Evolutionary conservation across 2,329 filamentous ascomycete species (phyloP).

Genomic region (Xylaria sp.): DNA sequence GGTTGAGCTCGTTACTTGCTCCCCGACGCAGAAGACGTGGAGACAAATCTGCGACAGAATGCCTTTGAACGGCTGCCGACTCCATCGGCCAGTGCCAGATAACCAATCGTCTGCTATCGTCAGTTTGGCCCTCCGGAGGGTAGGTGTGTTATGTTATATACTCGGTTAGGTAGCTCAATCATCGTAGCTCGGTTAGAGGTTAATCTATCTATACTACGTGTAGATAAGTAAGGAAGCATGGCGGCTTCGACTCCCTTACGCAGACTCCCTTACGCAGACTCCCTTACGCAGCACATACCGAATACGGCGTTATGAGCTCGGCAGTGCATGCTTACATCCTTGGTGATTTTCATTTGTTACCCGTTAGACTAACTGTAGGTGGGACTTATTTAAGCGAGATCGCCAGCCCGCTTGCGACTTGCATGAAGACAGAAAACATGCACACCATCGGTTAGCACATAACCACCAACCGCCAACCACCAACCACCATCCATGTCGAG

Average conservation of each 20-base stretch:
- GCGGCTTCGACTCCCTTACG: not conserved
- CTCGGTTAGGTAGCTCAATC: not conserved
- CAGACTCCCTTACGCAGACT: not conserved
- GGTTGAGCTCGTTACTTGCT: not conserved
- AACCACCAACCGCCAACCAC: too few species aligned
- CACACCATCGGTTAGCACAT: slow-evolving; percentile 12
- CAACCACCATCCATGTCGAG: not conserved
- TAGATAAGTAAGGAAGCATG: not conserved
- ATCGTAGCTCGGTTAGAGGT: slow-evolving; percentile 26
- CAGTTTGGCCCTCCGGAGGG: not conserved
- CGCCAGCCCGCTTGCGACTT: slow-evolving; percentile 25
- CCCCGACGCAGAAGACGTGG: not conserved
- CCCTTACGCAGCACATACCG: slow-evolving; percentile 9
- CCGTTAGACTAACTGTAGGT: not conserved
- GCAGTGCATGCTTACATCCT: slow-evolving; percentile 23
- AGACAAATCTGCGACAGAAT: not conserved
- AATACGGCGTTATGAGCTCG: slow-evolving; percentile 28
- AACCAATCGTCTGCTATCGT: slow-evolving; percentile 6
- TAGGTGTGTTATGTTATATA: not conserved
- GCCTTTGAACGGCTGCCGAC: not conserved
- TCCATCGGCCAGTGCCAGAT: not conserved
- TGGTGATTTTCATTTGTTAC: slow-evolving; percentile 7
- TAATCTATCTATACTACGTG: too few species aligned
- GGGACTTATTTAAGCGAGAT: slow-evolving; percentile 29
- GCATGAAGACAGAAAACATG: slow-evolving; percentile 19